Percentiles rank a stretch among this genome's conserved stretches.
These are phyloP conservation scores for Coelastrella sp. DNA, from an alignment of 139 green algal genomes.

Conservation along the genomic window DNA sequence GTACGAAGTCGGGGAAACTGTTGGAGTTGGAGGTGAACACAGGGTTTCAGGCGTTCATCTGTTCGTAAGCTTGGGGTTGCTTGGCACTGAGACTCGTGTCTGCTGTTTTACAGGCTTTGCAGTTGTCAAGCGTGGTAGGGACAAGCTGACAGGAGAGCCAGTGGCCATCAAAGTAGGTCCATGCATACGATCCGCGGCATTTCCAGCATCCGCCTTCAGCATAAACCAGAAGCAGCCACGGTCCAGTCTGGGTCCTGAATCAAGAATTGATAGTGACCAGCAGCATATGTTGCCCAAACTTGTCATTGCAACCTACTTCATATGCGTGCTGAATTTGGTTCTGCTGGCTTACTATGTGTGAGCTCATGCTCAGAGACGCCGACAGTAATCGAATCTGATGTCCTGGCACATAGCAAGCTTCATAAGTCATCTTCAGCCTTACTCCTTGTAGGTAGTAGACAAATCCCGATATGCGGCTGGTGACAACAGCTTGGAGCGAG, in stretches of 20 bases:
- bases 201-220: not conserved
- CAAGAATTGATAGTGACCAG: not conserved
- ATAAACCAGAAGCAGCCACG: not conserved
- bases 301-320: no score
- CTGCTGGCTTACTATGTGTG: no score
- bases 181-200: not conserved
- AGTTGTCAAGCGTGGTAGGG: slow-evolving; percentile 81
- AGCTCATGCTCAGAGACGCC: no score
- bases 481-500: slow-evolving; percentile 80
- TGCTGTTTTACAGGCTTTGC: slow-evolving; percentile 70
- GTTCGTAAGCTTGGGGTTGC: not conserved
- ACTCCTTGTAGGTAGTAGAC: slow-evolving; percentile 74
- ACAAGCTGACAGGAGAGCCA: slow-evolving; percentile 70
- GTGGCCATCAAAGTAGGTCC: slow-evolving; percentile 82
- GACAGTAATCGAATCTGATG: no score
- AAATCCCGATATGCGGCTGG: slow-evolving; percentile 77
- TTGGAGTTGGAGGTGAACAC: slow-evolving; percentile 78
- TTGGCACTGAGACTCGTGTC: not conserved
- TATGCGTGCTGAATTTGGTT: no score
- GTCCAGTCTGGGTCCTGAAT: not conserved
- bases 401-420: no score
- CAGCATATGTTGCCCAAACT: not conserved
- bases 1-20: slow-evolving; percentile 81
- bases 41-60: not conserved
- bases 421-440: no score